Conservation (phyloP, 163 green algal species). For the Chlamydomonas reinhardtii region DNA sequence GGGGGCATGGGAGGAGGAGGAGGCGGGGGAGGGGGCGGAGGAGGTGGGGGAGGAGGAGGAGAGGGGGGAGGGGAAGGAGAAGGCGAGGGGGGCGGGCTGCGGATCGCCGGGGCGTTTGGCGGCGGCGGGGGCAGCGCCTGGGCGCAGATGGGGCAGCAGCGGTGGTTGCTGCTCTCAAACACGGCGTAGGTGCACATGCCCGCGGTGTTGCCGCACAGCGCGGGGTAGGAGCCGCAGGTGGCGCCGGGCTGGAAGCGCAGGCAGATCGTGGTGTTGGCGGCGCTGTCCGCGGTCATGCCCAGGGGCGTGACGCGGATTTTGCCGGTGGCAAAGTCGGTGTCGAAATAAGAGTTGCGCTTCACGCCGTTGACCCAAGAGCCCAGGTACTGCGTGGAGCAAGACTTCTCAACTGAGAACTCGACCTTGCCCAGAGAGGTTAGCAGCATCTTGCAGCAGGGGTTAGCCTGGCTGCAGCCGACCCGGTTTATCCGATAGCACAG, state of each 20-base stretch:
- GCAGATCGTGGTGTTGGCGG: conserved; percentile 21
- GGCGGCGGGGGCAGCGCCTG: conserved; percentile 39
- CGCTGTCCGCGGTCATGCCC: background rate
- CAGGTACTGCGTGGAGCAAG: conserved; percentile 3
- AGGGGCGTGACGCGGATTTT: conserved; percentile 48
- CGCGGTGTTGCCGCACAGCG: conserved; percentile 10
- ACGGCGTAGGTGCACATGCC: conserved; percentile 42
- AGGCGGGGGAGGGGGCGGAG: background rate
- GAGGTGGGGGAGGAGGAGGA: background rate
- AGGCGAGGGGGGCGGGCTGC: background rate
- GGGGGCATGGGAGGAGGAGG: background rate
- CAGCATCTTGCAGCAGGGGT: conserved; percentile 44
- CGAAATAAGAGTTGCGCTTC: conserved; percentile 8
- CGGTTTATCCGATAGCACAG: conserved; percentile 48
- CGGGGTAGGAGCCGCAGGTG: background rate
- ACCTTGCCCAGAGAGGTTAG: conserved; percentile 30
- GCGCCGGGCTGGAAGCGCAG: conserved; percentile 17
- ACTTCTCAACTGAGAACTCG: conserved; percentile 23
- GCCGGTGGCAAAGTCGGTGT: conserved; percentile 17
- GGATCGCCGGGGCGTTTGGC: background rate
- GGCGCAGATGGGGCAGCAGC: conserved; percentile 44
- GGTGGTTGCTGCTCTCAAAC: conserved; percentile 48
- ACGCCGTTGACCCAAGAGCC: conserved; percentile 11
- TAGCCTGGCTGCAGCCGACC: conserved; percentile 41
- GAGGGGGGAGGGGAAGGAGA: conserved; percentile 18